A percentile compares a stretch with the other conserved stretches of the same genome.
These are phyloP conservation scores for Serpula lacrymans DNA, from an alignment of 768 basidiomycete species.

Conservation along the genomic window DNA sequence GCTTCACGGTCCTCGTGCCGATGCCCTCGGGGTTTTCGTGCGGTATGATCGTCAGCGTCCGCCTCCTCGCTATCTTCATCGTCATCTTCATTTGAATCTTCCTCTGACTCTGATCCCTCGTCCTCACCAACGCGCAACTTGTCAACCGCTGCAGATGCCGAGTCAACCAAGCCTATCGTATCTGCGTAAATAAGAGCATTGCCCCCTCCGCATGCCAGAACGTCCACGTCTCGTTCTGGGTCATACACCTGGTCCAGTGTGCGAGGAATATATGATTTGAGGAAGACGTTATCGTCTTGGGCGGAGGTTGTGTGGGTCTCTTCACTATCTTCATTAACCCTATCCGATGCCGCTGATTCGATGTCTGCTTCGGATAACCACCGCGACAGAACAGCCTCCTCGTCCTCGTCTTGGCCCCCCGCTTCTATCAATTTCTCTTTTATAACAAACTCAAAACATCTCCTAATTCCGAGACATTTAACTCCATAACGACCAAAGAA, in stretches of 20 bases:
- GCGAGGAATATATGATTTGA: constrained; percentile 90
- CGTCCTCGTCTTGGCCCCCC: constrained; percentile 26
- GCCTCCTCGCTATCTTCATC: constrained; percentile 32
- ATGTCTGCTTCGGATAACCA: constrained; percentile 45
- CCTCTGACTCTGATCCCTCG: constrained; percentile 22
- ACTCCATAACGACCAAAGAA: constrained; percentile 83
- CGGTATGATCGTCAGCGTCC: constrained; percentile 28
- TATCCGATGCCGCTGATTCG: constrained; percentile 13
- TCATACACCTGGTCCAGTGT: constrained; percentile 91
- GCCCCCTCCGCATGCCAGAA: constrained; percentile 66
- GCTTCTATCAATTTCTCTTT: constrained; percentile 41
- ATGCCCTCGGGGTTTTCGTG: constrained; percentile 76
- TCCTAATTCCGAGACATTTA: constrained; percentile 69
- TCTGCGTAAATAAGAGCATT: constrained; percentile 80
- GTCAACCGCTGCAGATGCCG: constrained; percentile 21
- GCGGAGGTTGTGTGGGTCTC: constrained; percentile 25
- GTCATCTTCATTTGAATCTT: constrained; percentile 31
- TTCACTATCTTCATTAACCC: constrained; percentile 11
- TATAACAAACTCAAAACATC: constrained; percentile 88
- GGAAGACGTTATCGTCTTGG: constrained; percentile 87
- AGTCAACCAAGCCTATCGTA: constrained; percentile 73
- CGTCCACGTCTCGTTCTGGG: constrained; percentile 88
- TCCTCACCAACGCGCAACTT: constrained; percentile 24
- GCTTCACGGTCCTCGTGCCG: constrained; percentile 88
- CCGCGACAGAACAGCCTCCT: constrained; percentile 32